phyloP scores from a whole-genome alignment of 2,329 filamentous ascomycete species.

The Chaetomium globosum region DNA sequence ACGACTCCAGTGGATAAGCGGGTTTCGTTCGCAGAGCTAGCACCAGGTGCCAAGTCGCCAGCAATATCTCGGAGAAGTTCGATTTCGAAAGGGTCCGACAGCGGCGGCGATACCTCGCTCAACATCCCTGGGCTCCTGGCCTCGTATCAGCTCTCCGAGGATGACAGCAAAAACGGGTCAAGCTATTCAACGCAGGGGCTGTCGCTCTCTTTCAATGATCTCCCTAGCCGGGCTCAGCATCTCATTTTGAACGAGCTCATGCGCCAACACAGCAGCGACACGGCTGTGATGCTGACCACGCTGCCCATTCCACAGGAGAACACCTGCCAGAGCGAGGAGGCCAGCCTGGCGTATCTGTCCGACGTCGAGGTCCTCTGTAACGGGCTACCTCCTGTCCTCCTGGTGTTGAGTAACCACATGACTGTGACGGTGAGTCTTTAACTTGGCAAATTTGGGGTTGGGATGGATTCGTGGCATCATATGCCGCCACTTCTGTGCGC shows the following conservation, averaged over 20 bases:
- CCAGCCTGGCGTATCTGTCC: conserved; percentile 73
- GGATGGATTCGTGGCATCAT: conserved; percentile 16
- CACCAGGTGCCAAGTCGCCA: conserved; percentile 30
- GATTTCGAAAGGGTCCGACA: conserved; percentile 42
- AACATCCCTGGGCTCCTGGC: conserved; percentile 51
- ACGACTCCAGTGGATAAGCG: conserved; percentile 61
- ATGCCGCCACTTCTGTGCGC: neutral
- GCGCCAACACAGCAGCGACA: conserved; percentile 65
- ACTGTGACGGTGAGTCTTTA: conserved; percentile 78
- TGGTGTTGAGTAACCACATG: conserved; percentile 88
- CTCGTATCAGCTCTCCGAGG: conserved; percentile 43
- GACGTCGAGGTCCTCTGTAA: conserved; percentile 79
- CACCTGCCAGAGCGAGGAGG: conserved; percentile 69
- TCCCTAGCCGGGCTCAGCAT: conserved; percentile 82
- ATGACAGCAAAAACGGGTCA: conserved; percentile 44
- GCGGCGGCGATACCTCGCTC: conserved; percentile 44
- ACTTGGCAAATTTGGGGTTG: conserved; percentile 18
- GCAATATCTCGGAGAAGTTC: conserved; percentile 50
- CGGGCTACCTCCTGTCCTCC: conserved; percentile 71
- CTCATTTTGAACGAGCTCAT: conserved; percentile 86
- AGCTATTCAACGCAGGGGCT: conserved; percentile 63
- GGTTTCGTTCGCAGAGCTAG: conserved; percentile 63
- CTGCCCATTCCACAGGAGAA: conserved; percentile 79
- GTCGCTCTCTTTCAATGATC: conserved; percentile 80
- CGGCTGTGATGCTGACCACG: conserved; percentile 81